These are phyloP conservation scores for Dictyostelium citrinum DNA, from an alignment of 78 protist species.

Conservation along the genomic window DNA sequence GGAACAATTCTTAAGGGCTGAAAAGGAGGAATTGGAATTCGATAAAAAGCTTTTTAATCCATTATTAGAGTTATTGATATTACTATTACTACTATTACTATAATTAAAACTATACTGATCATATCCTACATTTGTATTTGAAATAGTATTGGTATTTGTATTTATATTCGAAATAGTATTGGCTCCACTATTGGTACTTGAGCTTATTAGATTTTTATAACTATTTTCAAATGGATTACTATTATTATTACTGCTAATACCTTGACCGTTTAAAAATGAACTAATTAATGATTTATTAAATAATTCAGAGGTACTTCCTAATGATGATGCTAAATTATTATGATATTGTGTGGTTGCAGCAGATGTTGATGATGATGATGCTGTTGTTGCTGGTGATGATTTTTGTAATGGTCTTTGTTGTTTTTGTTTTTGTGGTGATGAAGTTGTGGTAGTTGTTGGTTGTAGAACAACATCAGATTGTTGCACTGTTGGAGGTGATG, in stretches of 20 bases:
- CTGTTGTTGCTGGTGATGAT: not conserved
- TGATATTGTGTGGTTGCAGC: not conserved
- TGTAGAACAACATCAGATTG: not conserved
- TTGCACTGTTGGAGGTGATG: not conserved
- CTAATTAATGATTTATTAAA: conserved; percentile 67
- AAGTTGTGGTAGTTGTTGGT: not conserved
- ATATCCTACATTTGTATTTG: not conserved
- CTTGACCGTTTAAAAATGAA: conserved; percentile 24
- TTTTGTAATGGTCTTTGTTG: not conserved
- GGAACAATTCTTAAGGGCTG: not conserved
- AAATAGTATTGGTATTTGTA: not conserved
- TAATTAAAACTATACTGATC: not conserved
- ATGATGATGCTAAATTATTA: not conserved
- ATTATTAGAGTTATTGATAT: not conserved
- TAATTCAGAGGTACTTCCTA: conserved; percentile 51
- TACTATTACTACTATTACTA: not conserved
- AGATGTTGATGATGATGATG: not conserved
- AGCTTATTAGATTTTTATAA: not conserved
- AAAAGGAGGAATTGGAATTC: conserved; percentile 5
- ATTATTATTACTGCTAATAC: not conserved
- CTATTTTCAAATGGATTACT: not conserved
- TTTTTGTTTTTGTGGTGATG: not conserved
- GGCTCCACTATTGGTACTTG: not conserved
- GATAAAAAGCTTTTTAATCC: not conserved
- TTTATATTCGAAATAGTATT: not conserved